phyloP scores from a whole-genome alignment of 1,139 yeast species.

The Lodderomyces beijingensis region DNA sequence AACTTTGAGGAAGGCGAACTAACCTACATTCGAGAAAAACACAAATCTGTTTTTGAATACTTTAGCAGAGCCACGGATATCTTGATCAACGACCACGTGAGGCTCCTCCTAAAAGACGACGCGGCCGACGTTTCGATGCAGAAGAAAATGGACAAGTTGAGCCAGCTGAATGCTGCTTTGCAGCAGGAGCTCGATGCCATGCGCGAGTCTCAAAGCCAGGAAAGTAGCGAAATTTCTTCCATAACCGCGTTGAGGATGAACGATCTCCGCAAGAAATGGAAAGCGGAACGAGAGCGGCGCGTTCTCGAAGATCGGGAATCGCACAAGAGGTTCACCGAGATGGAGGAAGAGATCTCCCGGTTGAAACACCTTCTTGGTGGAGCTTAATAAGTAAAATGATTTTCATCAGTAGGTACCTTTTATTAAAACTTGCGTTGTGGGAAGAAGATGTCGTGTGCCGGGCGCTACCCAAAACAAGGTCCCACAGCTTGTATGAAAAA shows the following conservation, averaged over 20 bases:
- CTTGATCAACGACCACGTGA: slow-evolving; percentile 53
- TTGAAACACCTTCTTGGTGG: too few relatives aligned
- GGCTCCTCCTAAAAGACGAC: slow-evolving; percentile 31
- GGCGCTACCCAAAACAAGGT: too few relatives aligned
- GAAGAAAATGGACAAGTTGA: slow-evolving; percentile 17
- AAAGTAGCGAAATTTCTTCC: slow-evolving; percentile 15
- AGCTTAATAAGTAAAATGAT: too few relatives aligned
- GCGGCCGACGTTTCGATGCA: slow-evolving; percentile 20
- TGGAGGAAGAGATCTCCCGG: slow-evolving; percentile 50
- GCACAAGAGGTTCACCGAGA: slow-evolving; percentile 43
- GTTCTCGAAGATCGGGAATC: slow-evolving; percentile 57
- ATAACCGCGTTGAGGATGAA: slow-evolving; percentile 49
- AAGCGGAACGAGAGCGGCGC: slow-evolving; percentile 66
- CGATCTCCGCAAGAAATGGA: slow-evolving; percentile 62
- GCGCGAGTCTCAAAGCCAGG: background rate
- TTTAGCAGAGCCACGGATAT: slow-evolving; percentile 57
- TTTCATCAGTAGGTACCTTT: too few relatives aligned
- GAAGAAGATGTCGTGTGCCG: too few relatives aligned
- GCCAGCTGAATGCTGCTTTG: slow-evolving; percentile 7
- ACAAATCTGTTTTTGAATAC: slow-evolving; percentile 52
- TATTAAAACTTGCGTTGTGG: too few relatives aligned
- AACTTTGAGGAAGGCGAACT: slow-evolving; percentile 19
- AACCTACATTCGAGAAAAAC: slow-evolving; percentile 38
- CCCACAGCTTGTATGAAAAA: too few relatives aligned
- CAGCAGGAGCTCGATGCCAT: background rate